Evolutionary conservation across 345 rosid species (phyloP).

Genomic region (Viola odorata): DNA sequence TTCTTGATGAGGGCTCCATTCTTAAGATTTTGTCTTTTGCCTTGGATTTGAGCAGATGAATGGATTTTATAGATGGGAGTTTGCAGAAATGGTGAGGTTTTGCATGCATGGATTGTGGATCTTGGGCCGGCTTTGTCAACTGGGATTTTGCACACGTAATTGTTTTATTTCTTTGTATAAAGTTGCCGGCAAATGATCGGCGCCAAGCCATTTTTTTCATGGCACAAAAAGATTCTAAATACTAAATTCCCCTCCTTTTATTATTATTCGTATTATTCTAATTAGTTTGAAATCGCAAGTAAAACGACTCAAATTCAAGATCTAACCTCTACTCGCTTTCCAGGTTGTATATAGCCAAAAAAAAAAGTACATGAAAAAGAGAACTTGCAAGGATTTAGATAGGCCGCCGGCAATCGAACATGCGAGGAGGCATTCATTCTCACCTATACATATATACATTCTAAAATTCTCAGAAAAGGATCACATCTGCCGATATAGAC

Average conservation of each 20-base stretch:
- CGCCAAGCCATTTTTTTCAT: background rate
- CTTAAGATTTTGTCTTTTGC: background rate
- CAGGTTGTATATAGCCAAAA: background rate
- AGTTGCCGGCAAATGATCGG: conserved; percentile 16
- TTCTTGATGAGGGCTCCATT: background rate
- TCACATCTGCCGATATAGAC: too few relatives aligned
- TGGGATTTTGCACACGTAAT: conserved; percentile 23
- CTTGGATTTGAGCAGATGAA: background rate
- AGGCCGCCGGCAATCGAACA: too few relatives aligned
- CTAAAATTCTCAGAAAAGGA: too few relatives aligned
- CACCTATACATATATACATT: too few relatives aligned
- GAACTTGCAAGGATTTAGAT: background rate
- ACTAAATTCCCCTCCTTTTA: background rate
- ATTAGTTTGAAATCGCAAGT: conserved; percentile 12
- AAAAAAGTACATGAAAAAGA: background rate
- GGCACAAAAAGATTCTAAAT: background rate
- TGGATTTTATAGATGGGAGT: conserved; percentile 1
- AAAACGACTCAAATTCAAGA: background rate
- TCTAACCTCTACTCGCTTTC: background rate
- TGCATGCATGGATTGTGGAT: conserved; percentile 16
- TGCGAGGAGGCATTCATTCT: too few relatives aligned
- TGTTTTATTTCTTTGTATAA: conserved; percentile 1
- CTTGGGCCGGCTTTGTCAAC: conserved; percentile 37
- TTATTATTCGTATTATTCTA: background rate
- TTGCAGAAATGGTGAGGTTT: conserved; percentile 3